phyloP scores from a whole-genome alignment of 2,329 filamentous ascomycete genomes.

The Ophiostoma ulmi region DNA sequence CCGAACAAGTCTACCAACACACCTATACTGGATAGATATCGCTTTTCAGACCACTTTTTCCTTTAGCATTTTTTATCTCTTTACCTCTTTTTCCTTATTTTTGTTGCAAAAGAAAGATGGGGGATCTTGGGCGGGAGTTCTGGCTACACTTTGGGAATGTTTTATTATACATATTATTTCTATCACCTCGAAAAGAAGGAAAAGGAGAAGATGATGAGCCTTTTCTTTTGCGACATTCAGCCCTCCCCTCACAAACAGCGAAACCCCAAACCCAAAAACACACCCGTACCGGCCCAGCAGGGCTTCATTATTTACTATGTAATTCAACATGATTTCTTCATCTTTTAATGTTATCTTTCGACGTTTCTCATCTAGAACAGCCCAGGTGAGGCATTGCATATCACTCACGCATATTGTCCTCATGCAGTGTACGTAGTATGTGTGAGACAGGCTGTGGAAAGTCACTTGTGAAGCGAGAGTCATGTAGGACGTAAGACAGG shows the following conservation, averaged over 20 bases:
- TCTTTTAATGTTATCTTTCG: slow-evolving; percentile 12
- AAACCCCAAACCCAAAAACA: slow-evolving; percentile 17
- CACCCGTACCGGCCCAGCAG: neutral
- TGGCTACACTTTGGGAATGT: slow-evolving; percentile 27
- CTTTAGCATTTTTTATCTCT: neutral
- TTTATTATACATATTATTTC: slow-evolving; percentile 14
- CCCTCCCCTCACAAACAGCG: slow-evolving; percentile 9
- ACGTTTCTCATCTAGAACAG: too few relatives aligned
- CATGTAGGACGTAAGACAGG: neutral
- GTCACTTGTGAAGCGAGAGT: neutral
- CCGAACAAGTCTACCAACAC: neutral
- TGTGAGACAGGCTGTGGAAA: neutral
- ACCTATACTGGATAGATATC: slow-evolving; percentile 19
- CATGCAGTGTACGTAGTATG: neutral
- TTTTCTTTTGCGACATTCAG: slow-evolving; percentile 3
- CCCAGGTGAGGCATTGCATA: neutral
- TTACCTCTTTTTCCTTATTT: neutral
- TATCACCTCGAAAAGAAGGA: slow-evolving; percentile 1
- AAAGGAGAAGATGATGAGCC: neutral
- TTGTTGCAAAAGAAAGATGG: slow-evolving; percentile 15
- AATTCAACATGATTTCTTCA: slow-evolving; percentile 23
- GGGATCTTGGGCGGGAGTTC: slow-evolving; percentile 27
- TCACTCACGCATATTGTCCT: neutral
- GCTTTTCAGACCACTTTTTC: slow-evolving; percentile 4
- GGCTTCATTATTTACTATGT: slow-evolving; percentile 21